phyloP scores from a whole-genome alignment of 2,329 filamentous ascomycete genomes.

The Exophiala xenobiotica region DNA sequence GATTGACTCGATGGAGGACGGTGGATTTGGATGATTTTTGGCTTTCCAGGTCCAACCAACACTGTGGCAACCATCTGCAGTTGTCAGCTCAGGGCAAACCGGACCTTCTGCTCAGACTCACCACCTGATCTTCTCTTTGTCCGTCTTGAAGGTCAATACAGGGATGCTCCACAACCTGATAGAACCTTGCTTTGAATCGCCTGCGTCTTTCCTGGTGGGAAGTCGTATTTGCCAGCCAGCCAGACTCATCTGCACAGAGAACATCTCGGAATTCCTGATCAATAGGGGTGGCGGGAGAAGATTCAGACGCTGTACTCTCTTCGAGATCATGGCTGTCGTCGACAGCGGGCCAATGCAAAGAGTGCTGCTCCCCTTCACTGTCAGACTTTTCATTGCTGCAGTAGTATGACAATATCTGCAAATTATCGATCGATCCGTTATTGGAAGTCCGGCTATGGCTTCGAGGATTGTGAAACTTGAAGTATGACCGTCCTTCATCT shows the following conservation, averaged over 20 bases:
- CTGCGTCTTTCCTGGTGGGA: slow-evolving; percentile 18
- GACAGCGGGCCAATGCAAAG: neutral
- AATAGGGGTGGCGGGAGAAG: slow-evolving; percentile 15
- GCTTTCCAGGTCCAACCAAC: slow-evolving; percentile 26
- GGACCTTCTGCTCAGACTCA: slow-evolving; percentile 5
- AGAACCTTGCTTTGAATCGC: slow-evolving; percentile 22
- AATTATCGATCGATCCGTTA: slow-evolving; percentile 20
- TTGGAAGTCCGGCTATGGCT: neutral
- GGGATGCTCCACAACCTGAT: slow-evolving; percentile 24
- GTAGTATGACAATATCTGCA: slow-evolving; percentile 28
- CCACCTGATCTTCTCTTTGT: slow-evolving; percentile 17
- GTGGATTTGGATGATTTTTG: slow-evolving; percentile 29
- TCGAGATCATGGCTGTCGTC: slow-evolving; percentile 9
- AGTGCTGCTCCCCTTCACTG: too few relatives aligned
- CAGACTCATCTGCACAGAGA: slow-evolving; percentile 23
- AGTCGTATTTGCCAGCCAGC: slow-evolving; percentile 25
- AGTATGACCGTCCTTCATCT: slow-evolving; percentile 2
- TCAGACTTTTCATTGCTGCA: slow-evolving; percentile 8
- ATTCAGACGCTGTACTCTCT: slow-evolving; percentile 17
- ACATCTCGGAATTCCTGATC: slow-evolving; percentile 1
- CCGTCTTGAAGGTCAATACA: neutral
- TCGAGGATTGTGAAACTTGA: slow-evolving; percentile 10
- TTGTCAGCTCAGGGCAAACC: neutral
- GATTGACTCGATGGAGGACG: slow-evolving; percentile 19
- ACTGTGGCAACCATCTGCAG: slow-evolving; percentile 27